Evolutionary conservation across 768 basidiomycete genomes (phyloP).

Genomic region (Trametes punicea): DNA sequence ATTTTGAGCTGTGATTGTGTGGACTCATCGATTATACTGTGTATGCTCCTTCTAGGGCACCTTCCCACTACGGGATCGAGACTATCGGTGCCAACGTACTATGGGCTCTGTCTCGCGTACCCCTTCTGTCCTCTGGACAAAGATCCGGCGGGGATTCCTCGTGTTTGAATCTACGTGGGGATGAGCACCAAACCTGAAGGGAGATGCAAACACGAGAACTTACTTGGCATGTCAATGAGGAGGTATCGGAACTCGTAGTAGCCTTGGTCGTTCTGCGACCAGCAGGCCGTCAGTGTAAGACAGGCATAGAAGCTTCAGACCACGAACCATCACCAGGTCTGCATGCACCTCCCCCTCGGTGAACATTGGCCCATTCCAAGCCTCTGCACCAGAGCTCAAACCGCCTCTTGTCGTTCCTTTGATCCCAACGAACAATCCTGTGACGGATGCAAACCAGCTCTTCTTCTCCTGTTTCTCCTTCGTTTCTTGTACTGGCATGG

Average conservation of each 20-base stretch:
- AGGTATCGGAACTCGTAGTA: conserved; percentile 78
- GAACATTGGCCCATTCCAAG: conserved; percentile 42
- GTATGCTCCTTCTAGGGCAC: not conserved
- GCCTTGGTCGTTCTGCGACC: conserved; percentile 63
- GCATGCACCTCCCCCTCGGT: conserved; percentile 82
- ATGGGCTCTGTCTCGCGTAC: conserved; percentile 71
- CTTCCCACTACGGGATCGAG: conserved; percentile 3
- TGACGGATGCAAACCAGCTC: conserved; percentile 48
- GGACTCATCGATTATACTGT: not conserved
- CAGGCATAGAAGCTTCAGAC: not conserved
- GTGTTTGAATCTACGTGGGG: conserved; percentile 52
- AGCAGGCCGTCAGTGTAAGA: not conserved
- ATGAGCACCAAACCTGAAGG: conserved; percentile 28
- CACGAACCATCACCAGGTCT: conserved; percentile 66
- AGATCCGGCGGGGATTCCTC: conserved; percentile 61
- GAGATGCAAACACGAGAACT: conserved; percentile 29
- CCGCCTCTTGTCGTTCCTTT: conserved; percentile 37
- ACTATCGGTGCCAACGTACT: conserved; percentile 57
- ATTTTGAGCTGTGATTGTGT: conserved; percentile 11
- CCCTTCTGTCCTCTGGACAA: conserved; percentile 63
- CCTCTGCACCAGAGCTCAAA: conserved; percentile 30
- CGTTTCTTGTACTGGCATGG: conserved; percentile 30
- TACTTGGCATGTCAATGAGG: conserved; percentile 77
- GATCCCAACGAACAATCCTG: conserved; percentile 69
- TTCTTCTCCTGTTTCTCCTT: conserved; percentile 33